These are phyloP conservation scores for Quercus agrifolia DNA, from an alignment of 306 rosid genomes.

Conservation along the genomic window DNA sequence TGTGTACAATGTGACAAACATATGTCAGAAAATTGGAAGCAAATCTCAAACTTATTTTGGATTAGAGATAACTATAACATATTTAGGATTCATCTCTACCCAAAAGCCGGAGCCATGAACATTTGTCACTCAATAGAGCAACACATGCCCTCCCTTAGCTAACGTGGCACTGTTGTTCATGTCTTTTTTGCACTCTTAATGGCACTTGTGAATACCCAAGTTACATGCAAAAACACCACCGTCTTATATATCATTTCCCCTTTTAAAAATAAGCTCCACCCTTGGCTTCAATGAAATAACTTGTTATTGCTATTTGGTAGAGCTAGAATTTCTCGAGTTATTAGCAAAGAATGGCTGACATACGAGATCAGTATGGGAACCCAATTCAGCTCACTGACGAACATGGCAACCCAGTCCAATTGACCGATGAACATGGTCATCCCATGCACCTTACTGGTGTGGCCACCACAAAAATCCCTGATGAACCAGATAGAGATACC, in stretches of 20 bases:
- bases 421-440: slow-evolving; percentile 65
- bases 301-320: not conserved
- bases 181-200: not conserved
- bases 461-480: slow-evolving; percentile 29
- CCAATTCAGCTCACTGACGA: slow-evolving; percentile 60
- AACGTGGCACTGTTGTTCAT: slow-evolving; percentile 36
- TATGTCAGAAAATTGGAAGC: too few relatives aligned
- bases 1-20: too few relatives aligned
- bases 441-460: slow-evolving; percentile 65
- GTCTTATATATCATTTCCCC: slow-evolving; percentile 2
- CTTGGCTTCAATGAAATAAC: not conserved
- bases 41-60: too few relatives aligned
- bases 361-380: slow-evolving; percentile 62
- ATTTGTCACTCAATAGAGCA: not conserved
- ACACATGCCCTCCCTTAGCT: slow-evolving; percentile 19
- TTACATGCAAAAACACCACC: slow-evolving; percentile 42
- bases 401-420: slow-evolving; percentile 54
- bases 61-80: too few relatives aligned
- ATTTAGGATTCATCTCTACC: not conserved
- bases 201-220: slow-evolving; percentile 24
- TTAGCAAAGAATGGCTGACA: slow-evolving; percentile 42
- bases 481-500: not conserved
- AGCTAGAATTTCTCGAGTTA: not conserved
- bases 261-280: not conserved
- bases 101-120: not conserved